Conservation (phyloP, 805 yeast genomes). For the Lipomyces spencermartinsiae region DNA sequence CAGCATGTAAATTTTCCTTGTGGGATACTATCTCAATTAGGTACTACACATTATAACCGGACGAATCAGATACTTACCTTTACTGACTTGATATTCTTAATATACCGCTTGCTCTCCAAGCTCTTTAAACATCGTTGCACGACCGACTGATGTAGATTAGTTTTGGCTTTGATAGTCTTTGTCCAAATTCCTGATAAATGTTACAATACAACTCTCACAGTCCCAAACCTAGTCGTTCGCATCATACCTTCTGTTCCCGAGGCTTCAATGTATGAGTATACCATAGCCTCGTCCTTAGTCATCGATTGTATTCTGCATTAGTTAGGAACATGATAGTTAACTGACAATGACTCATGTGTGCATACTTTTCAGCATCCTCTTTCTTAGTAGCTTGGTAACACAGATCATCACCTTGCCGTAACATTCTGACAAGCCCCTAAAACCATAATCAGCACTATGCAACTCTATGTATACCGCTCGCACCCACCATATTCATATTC, state of each 20-base stretch:
- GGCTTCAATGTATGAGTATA: slow-evolving; percentile 89
- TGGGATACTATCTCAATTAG: slow-evolving; percentile 60
- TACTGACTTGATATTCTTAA: slow-evolving; percentile 89
- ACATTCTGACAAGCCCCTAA: slow-evolving; percentile 68
- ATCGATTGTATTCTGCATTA: slow-evolving; percentile 67
- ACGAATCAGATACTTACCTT: slow-evolving; percentile 48
- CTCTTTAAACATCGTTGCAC: slow-evolving; percentile 78
- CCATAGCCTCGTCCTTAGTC: slow-evolving; percentile 87
- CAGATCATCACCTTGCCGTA: slow-evolving; percentile 65
- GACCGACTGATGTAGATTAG: slow-evolving; percentile 85
- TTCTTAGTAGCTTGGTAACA: slow-evolving; percentile 76
- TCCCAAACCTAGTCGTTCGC: background rate
- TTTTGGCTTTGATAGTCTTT: slow-evolving; percentile 81
- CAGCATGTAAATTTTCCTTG: slow-evolving; percentile 94
- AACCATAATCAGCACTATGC: slow-evolving; percentile 57
- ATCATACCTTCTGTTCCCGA: slow-evolving; percentile 73
- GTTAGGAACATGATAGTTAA: slow-evolving; percentile 20
- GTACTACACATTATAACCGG: background rate
- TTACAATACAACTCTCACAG: slow-evolving; percentile 67
- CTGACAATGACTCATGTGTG: too few relatives aligned
- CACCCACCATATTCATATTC: slow-evolving; percentile 49
- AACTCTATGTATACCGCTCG: slow-evolving; percentile 46
- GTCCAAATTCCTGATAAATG: slow-evolving; percentile 78
- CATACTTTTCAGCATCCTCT: slow-evolving; percentile 63
- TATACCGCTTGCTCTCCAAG: slow-evolving; percentile 76